Evolutionary conservation across 208 protist species (phyloP).

Genomic region (Crithidia sp.): DNA sequence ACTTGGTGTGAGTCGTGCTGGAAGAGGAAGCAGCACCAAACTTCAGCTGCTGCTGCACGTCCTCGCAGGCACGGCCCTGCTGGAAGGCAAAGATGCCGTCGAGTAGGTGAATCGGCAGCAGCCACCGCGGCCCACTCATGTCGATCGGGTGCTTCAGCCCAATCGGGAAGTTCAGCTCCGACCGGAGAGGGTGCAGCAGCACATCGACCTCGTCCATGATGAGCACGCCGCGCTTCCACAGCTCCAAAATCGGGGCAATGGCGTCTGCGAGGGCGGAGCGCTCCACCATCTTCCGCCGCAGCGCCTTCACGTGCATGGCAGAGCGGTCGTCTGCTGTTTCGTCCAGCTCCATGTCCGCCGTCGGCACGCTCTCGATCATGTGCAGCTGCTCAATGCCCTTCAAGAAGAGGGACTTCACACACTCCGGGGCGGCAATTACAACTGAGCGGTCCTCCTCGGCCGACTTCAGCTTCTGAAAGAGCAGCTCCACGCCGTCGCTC

Average conservation of each 20-base stretch:
- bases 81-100: slow-evolving; percentile 89
- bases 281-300: slow-evolving; percentile 50
- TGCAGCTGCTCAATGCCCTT: slow-evolving; percentile 93
- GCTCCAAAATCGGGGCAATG: slow-evolving; percentile 79
- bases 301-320: slow-evolving; percentile 34
- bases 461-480: slow-evolving; percentile 76
- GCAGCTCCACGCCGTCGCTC: slow-evolving; percentile 38
- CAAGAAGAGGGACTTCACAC: slow-evolving; percentile 95
- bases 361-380: slow-evolving; percentile 66
- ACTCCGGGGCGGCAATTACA: slow-evolving; percentile 88
- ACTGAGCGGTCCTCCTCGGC: slow-evolving; percentile 72
- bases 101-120: slow-evolving; percentile 93
- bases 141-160: slow-evolving; percentile 92
- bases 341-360: slow-evolving; percentile 45
- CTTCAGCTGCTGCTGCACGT: slow-evolving; percentile 36
- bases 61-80: slow-evolving; percentile 44
- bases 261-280: slow-evolving; percentile 70
- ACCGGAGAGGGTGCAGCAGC: slow-evolving; percentile 94
- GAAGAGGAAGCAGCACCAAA: slow-evolving; percentile 13
- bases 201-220: slow-evolving; percentile 97
- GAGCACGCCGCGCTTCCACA: slow-evolving; percentile 87
- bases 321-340: slow-evolving; percentile 46
- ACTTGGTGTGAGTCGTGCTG: not conserved
- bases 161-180: slow-evolving; percentile 97
- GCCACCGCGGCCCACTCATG: slow-evolving; percentile 89